Evolutionary conservation across 1,139 yeast species (phyloP).

Genomic region (Williopsis jadinii): DNA sequence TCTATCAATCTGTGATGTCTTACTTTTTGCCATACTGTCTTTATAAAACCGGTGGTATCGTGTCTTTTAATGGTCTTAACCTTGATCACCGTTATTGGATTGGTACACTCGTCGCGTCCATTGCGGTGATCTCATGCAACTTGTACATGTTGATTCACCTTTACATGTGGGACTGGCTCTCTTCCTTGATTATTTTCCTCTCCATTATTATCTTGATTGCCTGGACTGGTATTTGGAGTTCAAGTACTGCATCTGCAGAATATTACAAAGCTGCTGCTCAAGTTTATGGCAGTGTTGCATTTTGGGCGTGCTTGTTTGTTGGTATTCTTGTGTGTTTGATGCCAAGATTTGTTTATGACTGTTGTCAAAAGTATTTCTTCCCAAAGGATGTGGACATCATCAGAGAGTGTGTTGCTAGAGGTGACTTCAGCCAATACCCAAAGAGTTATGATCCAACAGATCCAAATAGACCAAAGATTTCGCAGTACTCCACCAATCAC

Average conservation of each 20-base stretch:
- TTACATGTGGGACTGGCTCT: conserved; percentile 92
- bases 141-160: conserved; percentile 74
- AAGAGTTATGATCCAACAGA: conserved; percentile 61
- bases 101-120: conserved; percentile 74
- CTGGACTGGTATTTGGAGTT: conserved; percentile 92
- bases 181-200: conserved; percentile 50
- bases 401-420: conserved; percentile 61
- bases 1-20: conserved; percentile 79
- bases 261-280: conserved; percentile 72
- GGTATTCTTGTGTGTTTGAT: conserved; percentile 68
- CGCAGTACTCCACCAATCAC: conserved; percentile 21
- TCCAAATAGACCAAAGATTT: conserved; percentile 32
- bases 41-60: conserved; percentile 50
- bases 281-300: conserved; percentile 62
- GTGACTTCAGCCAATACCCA: conserved; percentile 45
- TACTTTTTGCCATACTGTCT: conserved; percentile 83
- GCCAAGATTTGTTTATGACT: conserved; percentile 70
- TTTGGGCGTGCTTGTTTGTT: conserved; percentile 77
- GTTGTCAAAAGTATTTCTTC: conserved; percentile 49
- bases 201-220: conserved; percentile 65
- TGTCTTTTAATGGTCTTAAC: conserved; percentile 54
- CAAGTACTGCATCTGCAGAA: conserved; percentile 50
- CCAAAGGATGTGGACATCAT: conserved; percentile 85
- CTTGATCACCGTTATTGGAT: conserved; percentile 81
- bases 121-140: conserved; percentile 77